Evolutionary conservation across 2,329 filamentous ascomycete genomes (phyloP), one percentile per base, ranked within the genome.

Genomic region (Sporothrix inflata): DNA sequence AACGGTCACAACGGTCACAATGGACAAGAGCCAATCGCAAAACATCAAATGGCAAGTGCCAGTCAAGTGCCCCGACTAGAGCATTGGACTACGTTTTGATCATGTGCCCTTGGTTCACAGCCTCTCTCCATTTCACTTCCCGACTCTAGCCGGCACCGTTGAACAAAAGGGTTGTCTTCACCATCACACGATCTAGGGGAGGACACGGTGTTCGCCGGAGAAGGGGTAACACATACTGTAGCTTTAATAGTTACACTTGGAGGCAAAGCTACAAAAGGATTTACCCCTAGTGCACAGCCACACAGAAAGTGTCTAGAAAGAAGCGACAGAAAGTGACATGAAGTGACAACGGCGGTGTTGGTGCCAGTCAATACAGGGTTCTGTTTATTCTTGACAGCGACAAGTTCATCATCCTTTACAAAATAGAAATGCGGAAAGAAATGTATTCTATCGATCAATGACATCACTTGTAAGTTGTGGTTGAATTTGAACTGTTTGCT

Each of bases 21-120:
- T 11, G n/a, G 27, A 19, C 12, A 12, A 11, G 19, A 42, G 34
- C 57, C 57, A 61, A 61, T 61, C 57, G n/a, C 57, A 42, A 14
- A 3, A 4, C 42, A 47, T 6, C 11, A 12, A 45, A 14, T 14
- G 12, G 19, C 42, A 47, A 16, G 42, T 14, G 14, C 16, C 12
- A 16, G 42, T 11, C 42, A 19, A 45, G 14, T 16, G 30, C 30
- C 30, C 30, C 30, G 6, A 34, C 30, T 34, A 34, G 30, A 34
- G 6, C 30, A 3, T 45, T 16, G 42, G 14, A 45, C 42, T 16
- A 45, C 42, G 14, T 40, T 42, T 24, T 21, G 57, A 61, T 24
- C 57, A 61, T 42, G 57, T 42, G 57, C 34, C 38, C 57, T 57
- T 57, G 3, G 49, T 57, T 57, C 24, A 55, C 51, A 55, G 51